Conservation (phyloP, 2,329 filamentous ascomycete genomes). For the Simplicillium aogashimaense region DNA sequence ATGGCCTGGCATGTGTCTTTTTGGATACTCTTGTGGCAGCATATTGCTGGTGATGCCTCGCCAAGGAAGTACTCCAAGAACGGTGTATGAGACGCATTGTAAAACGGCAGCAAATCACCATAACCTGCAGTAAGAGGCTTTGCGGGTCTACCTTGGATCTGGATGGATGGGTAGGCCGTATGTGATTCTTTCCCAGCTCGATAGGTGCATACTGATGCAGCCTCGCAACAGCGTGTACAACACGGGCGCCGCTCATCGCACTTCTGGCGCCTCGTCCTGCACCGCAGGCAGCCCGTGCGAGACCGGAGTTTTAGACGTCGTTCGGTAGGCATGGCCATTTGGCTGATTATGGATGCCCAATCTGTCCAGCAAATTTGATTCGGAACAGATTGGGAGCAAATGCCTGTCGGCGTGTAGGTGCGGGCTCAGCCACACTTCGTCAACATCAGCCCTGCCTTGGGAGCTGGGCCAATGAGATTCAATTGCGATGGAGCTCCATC, state of each 20-base stretch:
- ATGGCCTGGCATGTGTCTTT: slow-evolving; percentile 3
- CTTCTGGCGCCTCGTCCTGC: slow-evolving; percentile 9
- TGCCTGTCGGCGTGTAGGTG: not conserved
- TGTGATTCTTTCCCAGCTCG: not conserved
- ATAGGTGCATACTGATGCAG: slow-evolving; percentile 7
- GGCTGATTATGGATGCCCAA: not conserved
- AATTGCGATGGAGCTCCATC: too few species aligned
- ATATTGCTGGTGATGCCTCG: slow-evolving; percentile 1
- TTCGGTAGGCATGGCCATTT: not conserved
- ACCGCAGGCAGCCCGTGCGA: slow-evolving; percentile 9
- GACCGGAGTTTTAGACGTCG: slow-evolving; percentile 6
- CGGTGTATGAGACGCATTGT: not conserved
- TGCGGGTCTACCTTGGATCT: not conserved
- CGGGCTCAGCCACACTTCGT: not conserved
- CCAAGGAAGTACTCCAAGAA: not conserved
- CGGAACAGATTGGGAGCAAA: not conserved
- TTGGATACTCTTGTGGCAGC: slow-evolving; percentile 3
- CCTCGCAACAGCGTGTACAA: slow-evolving; percentile 7
- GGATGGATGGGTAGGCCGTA: not conserved
- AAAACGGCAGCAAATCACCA: not conserved
- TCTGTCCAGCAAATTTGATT: not conserved
- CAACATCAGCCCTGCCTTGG: not conserved
- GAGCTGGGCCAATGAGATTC: too few species aligned
- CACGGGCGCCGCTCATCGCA: slow-evolving; percentile 10
- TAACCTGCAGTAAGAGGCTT: not conserved